Conservation (phyloP, 1,139 yeast species). For the Eremothecium coryli region DNA sequence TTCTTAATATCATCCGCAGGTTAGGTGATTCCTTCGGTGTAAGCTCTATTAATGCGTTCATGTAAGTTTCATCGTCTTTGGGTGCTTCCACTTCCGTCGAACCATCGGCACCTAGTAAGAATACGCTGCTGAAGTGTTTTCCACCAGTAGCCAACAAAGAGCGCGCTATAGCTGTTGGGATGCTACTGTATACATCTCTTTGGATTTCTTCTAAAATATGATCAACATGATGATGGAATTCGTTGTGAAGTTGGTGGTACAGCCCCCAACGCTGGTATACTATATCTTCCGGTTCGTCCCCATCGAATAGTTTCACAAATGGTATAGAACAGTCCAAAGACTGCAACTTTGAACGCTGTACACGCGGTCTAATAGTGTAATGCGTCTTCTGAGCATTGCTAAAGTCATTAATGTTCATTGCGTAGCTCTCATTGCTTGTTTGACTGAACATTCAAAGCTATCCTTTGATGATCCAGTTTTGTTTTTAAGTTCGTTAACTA, state of each 20-base stretch:
- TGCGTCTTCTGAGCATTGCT: conserved; percentile 29
- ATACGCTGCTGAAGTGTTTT: conserved; percentile 23
- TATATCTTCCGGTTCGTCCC: conserved; percentile 30
- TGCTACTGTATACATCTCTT: conserved; percentile 21
- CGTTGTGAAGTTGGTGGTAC: conserved; percentile 28
- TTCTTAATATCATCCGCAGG: conserved; percentile 29
- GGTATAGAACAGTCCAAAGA: conserved; percentile 22
- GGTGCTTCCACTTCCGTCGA: conserved; percentile 23
- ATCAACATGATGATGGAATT: conserved; percentile 27
- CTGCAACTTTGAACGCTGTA: conserved; percentile 8
- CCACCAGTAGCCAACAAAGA: conserved; percentile 5
- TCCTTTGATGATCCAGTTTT: too few species aligned
- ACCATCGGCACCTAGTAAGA: conserved; percentile 29
- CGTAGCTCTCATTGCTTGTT: too few species aligned
- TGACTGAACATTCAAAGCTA: too few species aligned
- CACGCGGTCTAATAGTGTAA: conserved; percentile 18
- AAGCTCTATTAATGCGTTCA: conserved; percentile 22
- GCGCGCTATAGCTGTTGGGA: conserved; percentile 18
- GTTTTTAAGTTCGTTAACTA: too few species aligned
- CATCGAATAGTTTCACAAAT: conserved; percentile 33
- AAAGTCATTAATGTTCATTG: conserved; percentile 23
- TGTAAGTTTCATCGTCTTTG: conserved; percentile 10
- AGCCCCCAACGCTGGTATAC: conserved; percentile 32
- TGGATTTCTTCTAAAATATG: conserved; percentile 25
- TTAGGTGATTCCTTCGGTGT: conserved; percentile 31